Evolutionary conservation across 2,329 filamentous ascomycete genomes (phyloP), one percentile per base, ranked within the genome.

Genomic region (Coleophoma eucalyptorum): DNA sequence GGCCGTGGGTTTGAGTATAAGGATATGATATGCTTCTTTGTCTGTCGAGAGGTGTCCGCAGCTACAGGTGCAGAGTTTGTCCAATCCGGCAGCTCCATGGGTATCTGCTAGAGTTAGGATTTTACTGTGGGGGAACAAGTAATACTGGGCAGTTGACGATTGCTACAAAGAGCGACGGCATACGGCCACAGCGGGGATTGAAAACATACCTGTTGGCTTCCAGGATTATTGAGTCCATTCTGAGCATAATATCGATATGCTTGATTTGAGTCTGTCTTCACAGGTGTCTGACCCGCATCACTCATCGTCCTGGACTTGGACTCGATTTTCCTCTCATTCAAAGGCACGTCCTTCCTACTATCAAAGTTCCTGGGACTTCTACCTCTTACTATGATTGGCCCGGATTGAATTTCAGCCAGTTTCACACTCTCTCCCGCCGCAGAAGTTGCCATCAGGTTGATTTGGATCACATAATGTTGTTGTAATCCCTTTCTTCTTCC

Each of bases 361-460:
- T 96, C 91, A 67, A 97, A 97, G 64, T 97, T 97, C 50, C 93
- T 80, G 1, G 93, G 93, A 65, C 91, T 97, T 51, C 93, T 83
- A 33, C 93, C 93, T 50, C 93, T 86, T 34, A 97, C 93, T 59
- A 97, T 96, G 51, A 97, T 90, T n/a, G 93, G 89, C 0, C 90
- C 90, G 1, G 91, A 96, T 58, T 88, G 86, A 13, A 95, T 86
- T 67, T 97, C 91, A 55, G 89, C 89, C 55, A 97, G 84, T 55
- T 80, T 81, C 50, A 87, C 75, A 11, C 87, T 90, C 1, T 88
- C 80, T 37, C 69, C 75, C 1, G 71, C 71, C 48, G 79, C 75
- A n/a, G 90, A 74, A 48, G 88, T 93, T 18, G 88, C 91, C 35
- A 94, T 74, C 10, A 97, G 78, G 67, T 86, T 91, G 52, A 97